Percentiles rank a stretch among this genome's conserved stretches.
Conservation (phyloP, 2,329 filamentous ascomycete species). For the Zymoseptoria crescenta region DNA sequence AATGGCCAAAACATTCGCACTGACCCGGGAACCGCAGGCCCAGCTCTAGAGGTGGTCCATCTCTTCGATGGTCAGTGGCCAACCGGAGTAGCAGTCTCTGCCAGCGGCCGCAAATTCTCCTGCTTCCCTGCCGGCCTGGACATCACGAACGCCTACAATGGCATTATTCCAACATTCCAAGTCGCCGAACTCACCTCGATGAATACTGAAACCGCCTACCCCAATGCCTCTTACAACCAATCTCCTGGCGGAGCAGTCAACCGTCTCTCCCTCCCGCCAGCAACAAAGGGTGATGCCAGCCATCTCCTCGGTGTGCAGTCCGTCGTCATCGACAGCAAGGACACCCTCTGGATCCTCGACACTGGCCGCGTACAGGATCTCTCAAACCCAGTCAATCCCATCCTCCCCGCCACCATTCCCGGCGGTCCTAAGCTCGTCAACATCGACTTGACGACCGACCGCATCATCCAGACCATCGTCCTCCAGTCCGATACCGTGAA, state of each 20-base stretch:
- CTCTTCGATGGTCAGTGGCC: constrained; percentile 43
- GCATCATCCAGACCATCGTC: constrained; percentile 40
- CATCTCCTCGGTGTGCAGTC: constrained; percentile 43
- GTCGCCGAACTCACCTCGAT: constrained; percentile 38
- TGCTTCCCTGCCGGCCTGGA: constrained; percentile 36
- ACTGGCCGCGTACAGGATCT: constrained; percentile 36
- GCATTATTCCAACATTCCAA: constrained; percentile 34
- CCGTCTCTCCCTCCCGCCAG: constrained; percentile 35
- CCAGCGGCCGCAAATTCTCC: constrained; percentile 41
- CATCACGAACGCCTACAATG: constrained; percentile 31
- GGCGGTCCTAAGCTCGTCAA: constrained; percentile 44
- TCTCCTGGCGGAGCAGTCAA: constrained; percentile 42
- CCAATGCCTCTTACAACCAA: constrained; percentile 35
- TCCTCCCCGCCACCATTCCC: constrained; percentile 31
- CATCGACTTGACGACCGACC: constrained; percentile 36
- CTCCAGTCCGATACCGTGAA: constrained; percentile 39
- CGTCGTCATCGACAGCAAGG: constrained; percentile 41
- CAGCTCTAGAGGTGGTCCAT: constrained; percentile 28
- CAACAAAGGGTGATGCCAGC: constrained; percentile 33
- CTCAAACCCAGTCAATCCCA: constrained; percentile 30
- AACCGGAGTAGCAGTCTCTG: constrained; percentile 43
- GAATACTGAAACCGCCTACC: constrained; percentile 35
- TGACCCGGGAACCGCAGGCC: constrained; percentile 8
- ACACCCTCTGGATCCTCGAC: constrained; percentile 45
- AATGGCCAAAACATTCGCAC: constrained; percentile 7